A percentile compares a stretch with the other conserved stretches of the same genome.
Evolutionary conservation across 2,329 filamentous ascomycete genomes (phyloP).

Genomic region (Pseudocercospora fuligena): DNA sequence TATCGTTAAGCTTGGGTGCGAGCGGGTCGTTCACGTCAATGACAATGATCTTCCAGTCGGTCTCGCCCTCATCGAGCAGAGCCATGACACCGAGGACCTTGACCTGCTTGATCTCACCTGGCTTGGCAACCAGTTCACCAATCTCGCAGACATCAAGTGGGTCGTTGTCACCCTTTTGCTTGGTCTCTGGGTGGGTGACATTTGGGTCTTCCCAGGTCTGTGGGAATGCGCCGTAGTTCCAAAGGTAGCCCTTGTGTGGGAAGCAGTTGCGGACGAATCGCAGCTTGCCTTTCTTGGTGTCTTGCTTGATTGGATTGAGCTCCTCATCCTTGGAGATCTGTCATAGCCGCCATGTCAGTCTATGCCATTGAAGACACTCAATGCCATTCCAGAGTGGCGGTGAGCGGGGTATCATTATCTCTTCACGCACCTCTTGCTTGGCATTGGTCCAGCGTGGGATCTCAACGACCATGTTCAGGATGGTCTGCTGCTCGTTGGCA

Average conservation of each 20-base stretch:
- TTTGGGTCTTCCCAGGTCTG: slow-evolving; percentile 99
- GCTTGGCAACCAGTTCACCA: slow-evolving; percentile 94
- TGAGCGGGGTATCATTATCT: slow-evolving; percentile 8
- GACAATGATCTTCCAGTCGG: slow-evolving; percentile 99
- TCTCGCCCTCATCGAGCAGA: slow-evolving; percentile 98
- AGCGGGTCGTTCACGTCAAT: slow-evolving; percentile 98
- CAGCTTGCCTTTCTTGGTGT: slow-evolving; percentile 99
- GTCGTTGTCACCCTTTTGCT: slow-evolving; percentile 99
- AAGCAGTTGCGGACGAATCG: slow-evolving; percentile 99
- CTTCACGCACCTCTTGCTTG: slow-evolving; percentile 86
- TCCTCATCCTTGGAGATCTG: slow-evolving; percentile 99
- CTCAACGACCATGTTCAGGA: slow-evolving; percentile 99
- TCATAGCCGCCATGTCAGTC: slow-evolving; percentile 27
- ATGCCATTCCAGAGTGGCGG: slow-evolving; percentile 19
- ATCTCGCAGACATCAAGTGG: slow-evolving; percentile 99
- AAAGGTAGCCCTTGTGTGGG: slow-evolving; percentile 99
- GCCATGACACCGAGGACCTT: slow-evolving; percentile 99
- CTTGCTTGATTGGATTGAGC: slow-evolving; percentile 99
- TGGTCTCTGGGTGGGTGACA: slow-evolving; percentile 94
- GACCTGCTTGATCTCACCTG: slow-evolving; percentile 98
- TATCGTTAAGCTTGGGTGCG: slow-evolving; percentile 93
- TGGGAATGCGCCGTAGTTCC: slow-evolving; percentile 99
- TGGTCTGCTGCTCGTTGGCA: slow-evolving; percentile 91
- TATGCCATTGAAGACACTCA: slow-evolving; percentile 11
- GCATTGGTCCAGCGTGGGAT: slow-evolving; percentile 99